Base-by-base conservation (phyloP, 305 asterid genomes). In the Andrographis paniculata region DNA sequence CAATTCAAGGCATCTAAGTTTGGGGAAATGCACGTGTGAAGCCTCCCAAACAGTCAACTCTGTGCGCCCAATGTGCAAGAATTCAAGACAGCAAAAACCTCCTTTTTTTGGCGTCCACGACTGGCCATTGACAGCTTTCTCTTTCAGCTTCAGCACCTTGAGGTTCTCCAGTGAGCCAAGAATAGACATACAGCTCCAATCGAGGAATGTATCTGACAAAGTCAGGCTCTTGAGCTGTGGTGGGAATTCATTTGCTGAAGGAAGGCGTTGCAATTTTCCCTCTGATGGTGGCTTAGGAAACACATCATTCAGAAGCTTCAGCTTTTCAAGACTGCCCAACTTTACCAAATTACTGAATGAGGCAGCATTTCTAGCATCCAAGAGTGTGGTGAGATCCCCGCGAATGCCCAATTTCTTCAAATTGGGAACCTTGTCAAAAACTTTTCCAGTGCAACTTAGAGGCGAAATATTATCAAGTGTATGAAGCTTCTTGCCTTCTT, bases 1-100 rank as follows among this genome's bases (percentile, higher is more conserved):
- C 46, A 72, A 46, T 50, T 72, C 59, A 11, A 72, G 78, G 10
- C 60, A 45, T 42, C 38, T 55, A 16, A 72, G 79, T 4, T 53
- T 48, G 0, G 68, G 79, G 46, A 57, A 68, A 46, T 61, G 72
- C 31, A 17, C 67, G 3, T 10, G 44, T 0, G 53, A 28, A 37
- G 69, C 74, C 1, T 8, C 14, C 78, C 69, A 72, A 9, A 51
- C 5, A 7, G 13, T 50, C 42, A 67, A 48, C n/a, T 63, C 66
- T n/a, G n/a, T n/a, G n/a, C n/a, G n/a, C n/a, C n/a, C 71, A 18
- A 65, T 59, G 40, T 42, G 51, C 56, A 55, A 23, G 13, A 71
- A 42, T 44, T 71, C 64, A 13, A 66, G 74, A 24, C 17, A 17
- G 5, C 47, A 58, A 9, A 71, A 53, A 10, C 69, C 71, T 2